Conservation (phyloP, 371 early-diverging fungal species). For the Umbelopsis sp. region DNA sequence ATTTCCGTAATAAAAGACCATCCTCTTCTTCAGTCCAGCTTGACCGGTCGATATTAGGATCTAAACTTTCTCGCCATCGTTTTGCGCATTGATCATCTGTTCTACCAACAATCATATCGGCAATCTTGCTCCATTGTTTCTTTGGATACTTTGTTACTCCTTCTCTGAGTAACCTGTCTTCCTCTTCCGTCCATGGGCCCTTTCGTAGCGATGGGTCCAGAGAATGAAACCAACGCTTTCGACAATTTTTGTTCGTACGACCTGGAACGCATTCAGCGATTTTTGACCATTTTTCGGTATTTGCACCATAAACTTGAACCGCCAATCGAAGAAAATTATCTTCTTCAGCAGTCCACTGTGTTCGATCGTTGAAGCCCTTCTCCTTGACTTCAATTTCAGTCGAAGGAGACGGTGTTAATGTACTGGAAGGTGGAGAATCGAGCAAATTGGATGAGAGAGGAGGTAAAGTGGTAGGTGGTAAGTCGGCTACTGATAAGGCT, state of each 20-base stretch:
- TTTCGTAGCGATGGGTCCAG: slow-evolving; percentile 77
- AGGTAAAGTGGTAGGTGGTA: slow-evolving; percentile 24
- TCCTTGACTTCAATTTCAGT: slow-evolving; percentile 20
- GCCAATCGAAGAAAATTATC: slow-evolving; percentile 71
- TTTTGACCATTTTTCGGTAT: slow-evolving; percentile 83
- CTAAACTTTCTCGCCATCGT: slow-evolving; percentile 81
- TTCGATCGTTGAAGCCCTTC: slow-evolving; percentile 34
- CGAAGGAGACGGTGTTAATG: slow-evolving; percentile 18
- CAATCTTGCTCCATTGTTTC: slow-evolving; percentile 79
- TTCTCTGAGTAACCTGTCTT: slow-evolving; percentile 70
- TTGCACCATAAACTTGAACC: slow-evolving; percentile 75
- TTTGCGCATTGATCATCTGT: slow-evolving; percentile 86
- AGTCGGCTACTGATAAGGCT: slow-evolving; percentile 22
- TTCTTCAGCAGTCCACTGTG: slow-evolving; percentile 77
- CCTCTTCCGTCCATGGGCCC: slow-evolving; percentile 82
- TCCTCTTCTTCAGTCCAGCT: slow-evolving; percentile 85
- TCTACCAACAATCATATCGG: slow-evolving; percentile 76
- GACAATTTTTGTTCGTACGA: slow-evolving; percentile 80
- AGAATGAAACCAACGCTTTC: slow-evolving; percentile 84
- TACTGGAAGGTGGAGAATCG: slow-evolving; percentile 19
- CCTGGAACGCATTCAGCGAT: slow-evolving; percentile 83
- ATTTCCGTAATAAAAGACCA: slow-evolving; percentile 62
- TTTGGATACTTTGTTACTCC: slow-evolving; percentile 69
- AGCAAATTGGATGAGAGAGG: slow-evolving; percentile 20
- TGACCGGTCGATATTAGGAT: slow-evolving; percentile 75